Evolutionary conservation across 306 rosid genomes (phyloP).

Genomic region (Acmispon strigosus): DNA sequence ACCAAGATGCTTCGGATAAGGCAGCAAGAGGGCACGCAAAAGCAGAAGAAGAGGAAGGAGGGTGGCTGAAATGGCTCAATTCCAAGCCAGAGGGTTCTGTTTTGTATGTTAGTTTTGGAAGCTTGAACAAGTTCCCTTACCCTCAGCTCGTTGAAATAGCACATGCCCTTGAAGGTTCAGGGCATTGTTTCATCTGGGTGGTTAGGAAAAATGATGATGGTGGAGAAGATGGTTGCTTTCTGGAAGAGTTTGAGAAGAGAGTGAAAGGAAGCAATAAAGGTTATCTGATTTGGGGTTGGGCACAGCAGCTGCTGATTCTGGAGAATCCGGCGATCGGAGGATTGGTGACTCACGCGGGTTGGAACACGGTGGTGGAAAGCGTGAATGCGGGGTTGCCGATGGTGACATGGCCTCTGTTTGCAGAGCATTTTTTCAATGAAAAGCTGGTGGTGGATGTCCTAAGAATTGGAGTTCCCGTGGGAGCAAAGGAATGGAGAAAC

Average conservation of each 20-base stretch:
- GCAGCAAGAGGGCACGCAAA: constrained; percentile 16
- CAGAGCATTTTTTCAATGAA: constrained; percentile 33
- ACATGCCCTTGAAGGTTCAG: constrained; percentile 7
- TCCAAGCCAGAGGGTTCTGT: constrained; percentile 18
- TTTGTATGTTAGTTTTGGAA: constrained; percentile 25
- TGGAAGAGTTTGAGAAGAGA: constrained; percentile 22
- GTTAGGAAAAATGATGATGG: constrained; percentile 12
- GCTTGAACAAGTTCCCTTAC: constrained; percentile 26
- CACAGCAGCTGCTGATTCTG: constrained; percentile 23
- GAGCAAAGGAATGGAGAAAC: constrained; percentile 24
- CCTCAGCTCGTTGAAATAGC: constrained; percentile 25
- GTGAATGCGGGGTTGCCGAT: constrained; percentile 28
- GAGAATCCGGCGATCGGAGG: constrained; percentile 25
- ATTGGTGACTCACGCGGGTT: constrained; percentile 26
- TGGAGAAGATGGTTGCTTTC: not conserved
- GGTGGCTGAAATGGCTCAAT: constrained; percentile 27
- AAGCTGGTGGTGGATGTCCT: constrained; percentile 25
- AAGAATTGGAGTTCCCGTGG: constrained; percentile 31
- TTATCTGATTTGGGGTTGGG: constrained; percentile 27
- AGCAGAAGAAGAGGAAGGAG: constrained; percentile 1
- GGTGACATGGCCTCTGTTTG: constrained; percentile 35
- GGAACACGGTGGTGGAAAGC: constrained; percentile 28
- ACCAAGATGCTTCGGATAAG: constrained; percentile 23
- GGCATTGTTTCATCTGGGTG: constrained; percentile 22
- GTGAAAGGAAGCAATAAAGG: constrained; percentile 11